Percentiles rank a stretch among this genome's conserved stretches.
These are phyloP conservation scores for Malassezia restricta DNA, from an alignment of 1,284 basidiomycete species.

Conservation along the genomic window DNA sequence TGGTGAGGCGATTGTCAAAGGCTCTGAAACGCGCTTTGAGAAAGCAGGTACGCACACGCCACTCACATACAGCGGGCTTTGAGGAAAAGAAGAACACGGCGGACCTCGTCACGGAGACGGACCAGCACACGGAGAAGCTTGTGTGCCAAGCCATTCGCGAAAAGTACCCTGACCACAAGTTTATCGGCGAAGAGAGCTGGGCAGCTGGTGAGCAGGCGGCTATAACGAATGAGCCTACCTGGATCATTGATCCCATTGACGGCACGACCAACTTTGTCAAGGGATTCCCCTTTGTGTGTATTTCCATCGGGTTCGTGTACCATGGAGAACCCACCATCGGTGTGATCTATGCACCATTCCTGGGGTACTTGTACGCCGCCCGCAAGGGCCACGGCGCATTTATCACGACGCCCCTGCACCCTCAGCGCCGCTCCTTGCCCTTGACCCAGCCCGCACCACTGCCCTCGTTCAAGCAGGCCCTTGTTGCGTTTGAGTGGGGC, in stretches of 20 bases:
- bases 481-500: slow-evolving; percentile 84
- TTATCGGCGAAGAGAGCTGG: slow-evolving; percentile 59
- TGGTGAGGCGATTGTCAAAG: slow-evolving; percentile 48
- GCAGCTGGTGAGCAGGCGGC: slow-evolving; percentile 60
- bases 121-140: slow-evolving; percentile 78
- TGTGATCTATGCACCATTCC: slow-evolving; percentile 62
- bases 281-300: slow-evolving; percentile 62
- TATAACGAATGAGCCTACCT: slow-evolving; percentile 75
- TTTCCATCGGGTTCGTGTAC: slow-evolving; percentile 80
- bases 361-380: slow-evolving; percentile 64
- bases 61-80: slow-evolving; percentile 12
- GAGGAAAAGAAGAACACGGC: slow-evolving; percentile 42
- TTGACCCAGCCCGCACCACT: slow-evolving; percentile 57
- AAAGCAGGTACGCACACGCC: slow-evolving; percentile 5
- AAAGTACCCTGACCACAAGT: slow-evolving; percentile 65
- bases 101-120: slow-evolving; percentile 82
- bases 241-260: slow-evolving; percentile 75
- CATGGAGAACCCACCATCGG: slow-evolving; percentile 65
- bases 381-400: slow-evolving; percentile 67
- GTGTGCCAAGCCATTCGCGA: slow-evolving; percentile 60
- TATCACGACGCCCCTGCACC: slow-evolving; percentile 50
- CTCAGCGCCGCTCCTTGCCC: slow-evolving; percentile 53
- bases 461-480: slow-evolving; percentile 65
- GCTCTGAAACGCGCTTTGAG: slow-evolving; percentile 47
- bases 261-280: slow-evolving; percentile 91